Evolutionary conservation across 2,329 filamentous ascomycete species (phyloP).

Genomic region (Phialemonium atrogriseum): DNA sequence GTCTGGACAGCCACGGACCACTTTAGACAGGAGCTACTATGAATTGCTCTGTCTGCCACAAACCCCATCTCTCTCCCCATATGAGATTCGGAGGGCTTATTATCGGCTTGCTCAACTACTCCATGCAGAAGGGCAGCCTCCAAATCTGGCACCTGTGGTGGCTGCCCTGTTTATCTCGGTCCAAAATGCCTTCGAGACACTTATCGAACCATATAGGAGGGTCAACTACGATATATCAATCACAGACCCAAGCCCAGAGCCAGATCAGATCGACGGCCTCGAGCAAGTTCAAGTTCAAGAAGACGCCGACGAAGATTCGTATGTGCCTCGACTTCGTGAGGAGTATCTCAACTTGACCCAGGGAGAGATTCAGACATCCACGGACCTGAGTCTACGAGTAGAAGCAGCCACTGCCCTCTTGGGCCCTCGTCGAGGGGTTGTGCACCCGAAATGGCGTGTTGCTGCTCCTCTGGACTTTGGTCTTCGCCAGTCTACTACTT

Average conservation of each 20-base stretch:
- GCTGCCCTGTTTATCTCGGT: conserved; percentile 33
- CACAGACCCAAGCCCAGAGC: conserved; percentile 2
- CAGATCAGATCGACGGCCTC: conserved; percentile 15
- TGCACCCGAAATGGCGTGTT: conserved; percentile 7
- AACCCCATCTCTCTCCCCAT: conserved; percentile 18
- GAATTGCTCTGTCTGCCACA: conserved; percentile 35
- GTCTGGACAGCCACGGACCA: no score
- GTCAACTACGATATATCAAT: conserved; percentile 31
- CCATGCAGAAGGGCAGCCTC: conserved; percentile 32
- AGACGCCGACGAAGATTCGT: conserved; percentile 10
- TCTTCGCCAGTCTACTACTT: conserved; percentile 28
- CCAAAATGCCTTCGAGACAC: conserved; percentile 37
- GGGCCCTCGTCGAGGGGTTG: conserved; percentile 2
- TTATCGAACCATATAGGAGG: conserved; percentile 33
- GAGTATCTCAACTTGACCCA: conserved; percentile 14
- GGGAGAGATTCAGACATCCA: conserved; percentile 18
- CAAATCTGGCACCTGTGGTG: conserved; percentile 22
- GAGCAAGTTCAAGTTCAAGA: conserved; percentile 12
- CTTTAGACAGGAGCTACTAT: conserved; percentile 20
- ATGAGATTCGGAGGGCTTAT: conserved; percentile 35
- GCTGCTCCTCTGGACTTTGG: conserved; percentile 28
- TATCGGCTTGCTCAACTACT: conserved; percentile 35
- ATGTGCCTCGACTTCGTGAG: conserved; percentile 13
- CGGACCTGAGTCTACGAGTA: conserved; percentile 29
- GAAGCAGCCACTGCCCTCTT: conserved; percentile 18